phyloP scores from a whole-genome alignment of 805 yeast genomes.

The Teunomyces atbi region DNA sequence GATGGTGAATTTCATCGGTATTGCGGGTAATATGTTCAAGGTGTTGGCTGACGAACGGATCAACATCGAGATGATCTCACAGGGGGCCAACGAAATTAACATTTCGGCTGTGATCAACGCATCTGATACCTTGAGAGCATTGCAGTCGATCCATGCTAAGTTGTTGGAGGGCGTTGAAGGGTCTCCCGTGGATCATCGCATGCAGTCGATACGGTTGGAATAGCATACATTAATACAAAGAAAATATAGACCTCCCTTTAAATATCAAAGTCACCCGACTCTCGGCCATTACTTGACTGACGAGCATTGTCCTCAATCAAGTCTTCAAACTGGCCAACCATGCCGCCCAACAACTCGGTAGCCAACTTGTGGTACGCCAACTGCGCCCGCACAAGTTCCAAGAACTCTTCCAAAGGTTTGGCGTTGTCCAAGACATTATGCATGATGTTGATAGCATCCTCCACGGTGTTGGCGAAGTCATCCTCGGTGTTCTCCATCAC shows the following conservation, averaged over 20 bases:
- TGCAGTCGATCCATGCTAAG: constrained; percentile 78
- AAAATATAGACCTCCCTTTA: constrained; percentile 9
- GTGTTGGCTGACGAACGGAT: constrained; percentile 88
- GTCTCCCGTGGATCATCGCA: constrained; percentile 29
- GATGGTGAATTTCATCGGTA: constrained; percentile 95
- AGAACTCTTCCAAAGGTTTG: constrained; percentile 62
- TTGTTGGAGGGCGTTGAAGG: constrained; percentile 49
- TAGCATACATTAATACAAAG: constrained; percentile 5
- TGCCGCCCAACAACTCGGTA: constrained; percentile 58
- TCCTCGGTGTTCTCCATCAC: constrained; percentile 84
- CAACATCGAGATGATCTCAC: constrained; percentile 96
- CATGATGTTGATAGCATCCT: constrained; percentile 81
- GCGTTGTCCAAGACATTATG: constrained; percentile 74
- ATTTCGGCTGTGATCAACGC: constrained; percentile 93
- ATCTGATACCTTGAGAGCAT: constrained; percentile 77
- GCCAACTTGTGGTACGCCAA: constrained; percentile 78
- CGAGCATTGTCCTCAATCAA: constrained; percentile 49
- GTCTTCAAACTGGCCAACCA: constrained; percentile 62
- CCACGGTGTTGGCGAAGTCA: constrained; percentile 85
- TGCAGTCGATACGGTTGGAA: constrained; percentile 26
- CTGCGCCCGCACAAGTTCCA: constrained; percentile 74
- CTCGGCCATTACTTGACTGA: constrained; percentile 21
- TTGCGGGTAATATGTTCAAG: constrained; percentile 95
- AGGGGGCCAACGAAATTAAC: constrained; percentile 97
- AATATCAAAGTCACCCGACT: constrained; percentile 30